Base-by-base conservation (phyloP, 345 rosid species). In the Fremontodendron californicum region DNA sequence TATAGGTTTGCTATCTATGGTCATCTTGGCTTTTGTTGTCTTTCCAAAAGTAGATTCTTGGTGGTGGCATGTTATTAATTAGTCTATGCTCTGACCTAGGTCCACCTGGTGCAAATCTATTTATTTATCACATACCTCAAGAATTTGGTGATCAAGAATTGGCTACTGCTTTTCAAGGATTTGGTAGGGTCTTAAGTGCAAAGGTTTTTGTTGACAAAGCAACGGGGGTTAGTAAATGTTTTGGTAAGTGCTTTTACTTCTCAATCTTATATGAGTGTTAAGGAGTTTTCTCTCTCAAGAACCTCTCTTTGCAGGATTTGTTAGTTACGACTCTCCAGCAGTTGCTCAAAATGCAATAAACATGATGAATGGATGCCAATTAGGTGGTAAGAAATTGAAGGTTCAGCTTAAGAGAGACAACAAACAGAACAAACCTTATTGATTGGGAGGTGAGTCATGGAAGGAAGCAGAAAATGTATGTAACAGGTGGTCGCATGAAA, bases 331-430 rank as follows among this genome's bases (percentile, higher is more conserved):
- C 78, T 84, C 91, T 25, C 90, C 94, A 37, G 87, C 74, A 37
- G 93, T 91, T 16, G 99, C 99, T n/a, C 97, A 96, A 81, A 79
- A 82, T 49, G 98, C 97, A 5, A 96, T 96, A 84, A 82, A 52
- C 78, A 75, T 79, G 88, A 96, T 94, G 99, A 91, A 96, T 35
- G 97, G 97, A 78, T 84, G 69, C 81, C 97, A 90, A 86, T 87
- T 96, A 90, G 89, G 94, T 35, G 93, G 99, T 81, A 92, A 96
- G 90, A 94, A 92, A 85, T 82, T 96, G 93, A 96, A 96, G 84
- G 98, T 96, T 80, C 97, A 96, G 90, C 97, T 92, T 46, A 96
- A 96, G 87, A 92, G 97, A 88, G 97, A 96, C 87, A 96, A 89
- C 86, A 92, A 90, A 82, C 91, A 86, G 84, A 82, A 74, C 73